These are phyloP conservation scores for Mycena citricolor DNA, from an alignment of 1,284 basidiomycete genomes.

Conservation along the genomic window DNA sequence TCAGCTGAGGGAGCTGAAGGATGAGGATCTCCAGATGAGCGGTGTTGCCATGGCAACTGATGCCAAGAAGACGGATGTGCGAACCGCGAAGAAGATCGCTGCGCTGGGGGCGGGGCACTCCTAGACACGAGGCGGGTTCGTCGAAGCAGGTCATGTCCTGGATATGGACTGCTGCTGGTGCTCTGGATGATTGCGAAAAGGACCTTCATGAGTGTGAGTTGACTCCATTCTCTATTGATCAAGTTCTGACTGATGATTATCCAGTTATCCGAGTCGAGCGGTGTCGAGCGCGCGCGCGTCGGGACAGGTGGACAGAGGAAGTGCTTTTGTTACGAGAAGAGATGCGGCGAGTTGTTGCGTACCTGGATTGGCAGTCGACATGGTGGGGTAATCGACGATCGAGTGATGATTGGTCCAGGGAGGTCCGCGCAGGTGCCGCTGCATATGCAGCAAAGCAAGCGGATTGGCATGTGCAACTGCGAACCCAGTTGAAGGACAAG, in stretches of 20 bases:
- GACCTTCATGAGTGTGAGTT: conserved; percentile 4
- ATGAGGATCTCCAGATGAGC: background rate
- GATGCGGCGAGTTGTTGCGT: conserved; percentile 2
- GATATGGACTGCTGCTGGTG: conserved; percentile 10
- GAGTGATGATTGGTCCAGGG: background rate
- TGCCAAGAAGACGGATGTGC: background rate
- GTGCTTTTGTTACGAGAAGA: conserved; percentile 4
- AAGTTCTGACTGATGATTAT: background rate
- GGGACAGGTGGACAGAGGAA: conserved; percentile 4
- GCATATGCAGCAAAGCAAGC: conserved; percentile 2
- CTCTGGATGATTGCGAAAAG: background rate
- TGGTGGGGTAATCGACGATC: background rate
- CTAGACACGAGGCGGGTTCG: background rate
- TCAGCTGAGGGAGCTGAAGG: conserved; percentile 2
- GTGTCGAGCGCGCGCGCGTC: background rate
- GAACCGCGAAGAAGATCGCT: background rate
- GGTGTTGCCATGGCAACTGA: background rate
- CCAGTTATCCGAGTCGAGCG: conserved; percentile 3
- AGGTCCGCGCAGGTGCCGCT: background rate
- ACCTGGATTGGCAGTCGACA: background rate
- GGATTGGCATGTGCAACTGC: background rate
- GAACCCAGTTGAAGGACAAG: background rate
- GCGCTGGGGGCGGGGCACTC: background rate
- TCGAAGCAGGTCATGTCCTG: conserved; percentile 7
- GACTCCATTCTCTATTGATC: background rate